Conservation (phyloP, 371 early-diverging fungal species). For the Capillidium rhysosporum region DNA sequence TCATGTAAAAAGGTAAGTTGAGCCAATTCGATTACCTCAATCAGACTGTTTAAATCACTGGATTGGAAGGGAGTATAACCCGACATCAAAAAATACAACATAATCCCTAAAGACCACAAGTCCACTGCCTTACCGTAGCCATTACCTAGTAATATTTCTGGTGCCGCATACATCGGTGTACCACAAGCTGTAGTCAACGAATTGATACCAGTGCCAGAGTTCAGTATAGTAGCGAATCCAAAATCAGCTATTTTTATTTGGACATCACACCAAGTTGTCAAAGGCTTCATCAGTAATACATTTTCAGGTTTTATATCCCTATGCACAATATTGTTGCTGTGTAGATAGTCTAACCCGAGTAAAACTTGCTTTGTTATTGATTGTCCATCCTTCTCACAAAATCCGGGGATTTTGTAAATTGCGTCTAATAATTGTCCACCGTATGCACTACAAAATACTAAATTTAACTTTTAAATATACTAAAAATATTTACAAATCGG, state of each 20-base stretch:
- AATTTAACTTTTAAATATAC: no score
- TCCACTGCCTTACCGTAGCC: constrained; percentile 54
- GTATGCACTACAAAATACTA: background rate
- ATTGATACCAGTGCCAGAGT: constrained; percentile 16
- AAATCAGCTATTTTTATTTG: constrained; percentile 94
- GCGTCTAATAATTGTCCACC: background rate
- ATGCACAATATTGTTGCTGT: constrained; percentile 90
- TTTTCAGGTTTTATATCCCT: constrained; percentile 95
- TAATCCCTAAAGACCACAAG: constrained; percentile 79
- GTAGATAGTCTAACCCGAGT: constrained; percentile 42
- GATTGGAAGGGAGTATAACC: constrained; percentile 62
- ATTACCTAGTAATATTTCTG: constrained; percentile 54
- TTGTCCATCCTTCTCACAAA: background rate
- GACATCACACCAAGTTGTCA: constrained; percentile 23
- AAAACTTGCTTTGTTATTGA: background rate
- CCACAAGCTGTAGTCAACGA: constrained; percentile 63
- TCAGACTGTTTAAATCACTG: background rate
- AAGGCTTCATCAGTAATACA: constrained; percentile 52
- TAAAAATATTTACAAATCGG: background rate
- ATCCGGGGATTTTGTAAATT: background rate
- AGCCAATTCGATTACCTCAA: background rate
- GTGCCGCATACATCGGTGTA: constrained; percentile 70
- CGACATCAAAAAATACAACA: constrained; percentile 63
- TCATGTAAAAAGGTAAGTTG: background rate
- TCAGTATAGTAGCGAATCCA: constrained; percentile 64